Base-by-base conservation (phyloP, 2,329 filamentous ascomycete species). In the Aspergillus sp. region DNA sequence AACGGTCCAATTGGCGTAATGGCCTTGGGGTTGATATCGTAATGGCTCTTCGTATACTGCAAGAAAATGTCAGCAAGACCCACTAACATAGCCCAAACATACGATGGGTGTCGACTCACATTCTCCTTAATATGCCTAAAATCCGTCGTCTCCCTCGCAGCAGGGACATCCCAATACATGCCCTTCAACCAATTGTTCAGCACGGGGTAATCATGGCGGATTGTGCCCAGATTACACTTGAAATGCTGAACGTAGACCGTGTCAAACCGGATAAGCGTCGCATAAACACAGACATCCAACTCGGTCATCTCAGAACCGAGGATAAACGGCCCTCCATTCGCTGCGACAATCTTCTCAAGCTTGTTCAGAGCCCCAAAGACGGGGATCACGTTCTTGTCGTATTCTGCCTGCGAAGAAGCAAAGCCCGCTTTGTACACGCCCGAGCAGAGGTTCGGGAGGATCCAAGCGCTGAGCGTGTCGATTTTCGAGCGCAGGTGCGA, bases 61-160 rank as follows among this genome's bases (percentile, higher is more conserved):
- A 25, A 1, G 4, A 17, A 34, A 28, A 55, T 30, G 55, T 63
- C 45, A 58, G 43, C 31, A 23, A 6, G 17, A 15, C 22, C 4
- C 19, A 59, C 67, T 76, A 31, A 11, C 7, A 22, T 7, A 22
- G 3, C 6, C 9, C 23, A 2, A 15, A 38, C 17, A 51, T 2
- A 51, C 15, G 8, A 23, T 17, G 6, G 31, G n/a, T 23, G 17
- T 15, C 11, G 11, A 57, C 62, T 46, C 22, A 64, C 62, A 46
- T 87, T 89, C 71, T 90, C 87, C 74, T 90, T 90, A 71, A 90
- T 90, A 68, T 90, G 87, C 64, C 76, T 82, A 65, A 90, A 90
- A 64, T 90, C 79, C 0, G 87, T 90, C 17, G 84, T 87, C 66
- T 85, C 83, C 60, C 72, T 80, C 63, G 86, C 87, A 0, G 81